These are phyloP conservation scores for Blastobotrys serpentis DNA, from an alignment of 1,139 yeast species.

Conservation along the genomic window DNA sequence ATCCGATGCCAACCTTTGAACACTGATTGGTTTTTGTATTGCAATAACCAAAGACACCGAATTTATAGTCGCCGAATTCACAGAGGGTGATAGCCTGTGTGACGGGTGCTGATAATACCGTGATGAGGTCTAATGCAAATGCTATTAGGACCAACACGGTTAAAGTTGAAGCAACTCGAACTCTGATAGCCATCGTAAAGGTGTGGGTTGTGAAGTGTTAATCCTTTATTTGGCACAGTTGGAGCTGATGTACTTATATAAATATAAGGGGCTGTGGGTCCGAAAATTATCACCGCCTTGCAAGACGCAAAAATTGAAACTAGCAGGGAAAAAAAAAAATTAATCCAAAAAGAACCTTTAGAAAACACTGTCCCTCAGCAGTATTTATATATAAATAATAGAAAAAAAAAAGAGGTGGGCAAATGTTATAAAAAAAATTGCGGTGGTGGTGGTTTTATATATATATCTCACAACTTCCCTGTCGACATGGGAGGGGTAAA, in stretches of 20 bases:
- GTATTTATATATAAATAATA: background rate
- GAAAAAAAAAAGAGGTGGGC: background rate
- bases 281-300: background rate
- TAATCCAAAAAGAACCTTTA: background rate
- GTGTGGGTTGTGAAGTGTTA: background rate
- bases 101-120: conserved; percentile 63
- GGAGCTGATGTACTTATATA: too few relatives aligned
- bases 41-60: conserved; percentile 90
- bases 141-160: conserved; percentile 46
- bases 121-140: conserved; percentile 52
- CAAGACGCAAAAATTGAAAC: background rate
- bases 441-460: background rate
- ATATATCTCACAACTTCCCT: background rate
- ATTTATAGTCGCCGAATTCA: conserved; percentile 51
- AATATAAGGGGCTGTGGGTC: conserved; percentile 2
- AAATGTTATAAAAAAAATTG: background rate
- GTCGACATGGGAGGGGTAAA: background rate
- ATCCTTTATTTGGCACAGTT: too few relatives aligned
- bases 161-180: conserved; percentile 43
- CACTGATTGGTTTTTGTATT: conserved; percentile 46
- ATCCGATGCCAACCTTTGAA: conserved; percentile 52
- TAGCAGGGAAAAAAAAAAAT: conserved; percentile 1
- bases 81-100: conserved; percentile 52
- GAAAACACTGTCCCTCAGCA: background rate
- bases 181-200: conserved; percentile 35